Percentiles rank a stretch among this genome's conserved stretches.
Conservation (phyloP, 2,329 filamentous ascomycete species). For the Aureobasidium sp. region DNA sequence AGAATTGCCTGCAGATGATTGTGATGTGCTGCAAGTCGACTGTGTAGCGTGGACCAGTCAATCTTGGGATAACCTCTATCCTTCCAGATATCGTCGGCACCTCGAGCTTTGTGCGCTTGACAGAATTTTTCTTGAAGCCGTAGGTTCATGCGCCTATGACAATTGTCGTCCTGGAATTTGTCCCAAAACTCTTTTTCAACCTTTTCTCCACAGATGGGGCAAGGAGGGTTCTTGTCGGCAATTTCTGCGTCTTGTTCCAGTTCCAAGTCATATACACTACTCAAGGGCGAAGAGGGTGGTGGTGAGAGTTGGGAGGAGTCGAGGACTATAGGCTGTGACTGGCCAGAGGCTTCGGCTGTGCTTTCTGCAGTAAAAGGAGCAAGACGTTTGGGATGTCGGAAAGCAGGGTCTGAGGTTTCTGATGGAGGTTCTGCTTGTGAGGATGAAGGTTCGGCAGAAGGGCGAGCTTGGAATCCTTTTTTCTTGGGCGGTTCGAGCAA, state of each 20-base stretch:
- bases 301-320: constrained; percentile 9
- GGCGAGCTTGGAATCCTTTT: neutral
- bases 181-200: constrained; percentile 24
- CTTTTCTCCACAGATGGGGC: constrained; percentile 30
- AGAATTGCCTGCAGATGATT: constrained; percentile 24
- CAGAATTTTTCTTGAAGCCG: constrained; percentile 31
- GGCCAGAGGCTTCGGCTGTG: neutral
- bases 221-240: constrained; percentile 17
- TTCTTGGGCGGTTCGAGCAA: neutral
- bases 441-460: neutral
- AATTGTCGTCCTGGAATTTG: constrained; percentile 26
- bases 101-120: constrained; percentile 25
- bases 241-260: neutral
- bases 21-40: constrained; percentile 25
- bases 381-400: neutral
- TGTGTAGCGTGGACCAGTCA: constrained; percentile 26
- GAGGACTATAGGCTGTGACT: neutral
- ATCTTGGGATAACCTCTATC: constrained; percentile 29
- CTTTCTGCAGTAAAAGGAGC: neutral
- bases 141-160: constrained; percentile 23
- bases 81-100: constrained; percentile 25
- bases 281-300: neutral
- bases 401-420: neutral
- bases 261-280: neutral
- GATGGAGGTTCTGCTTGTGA: neutral